phyloP scores from a whole-genome alignment of 441 rosid genomes.

The Mallotus japonicus region DNA sequence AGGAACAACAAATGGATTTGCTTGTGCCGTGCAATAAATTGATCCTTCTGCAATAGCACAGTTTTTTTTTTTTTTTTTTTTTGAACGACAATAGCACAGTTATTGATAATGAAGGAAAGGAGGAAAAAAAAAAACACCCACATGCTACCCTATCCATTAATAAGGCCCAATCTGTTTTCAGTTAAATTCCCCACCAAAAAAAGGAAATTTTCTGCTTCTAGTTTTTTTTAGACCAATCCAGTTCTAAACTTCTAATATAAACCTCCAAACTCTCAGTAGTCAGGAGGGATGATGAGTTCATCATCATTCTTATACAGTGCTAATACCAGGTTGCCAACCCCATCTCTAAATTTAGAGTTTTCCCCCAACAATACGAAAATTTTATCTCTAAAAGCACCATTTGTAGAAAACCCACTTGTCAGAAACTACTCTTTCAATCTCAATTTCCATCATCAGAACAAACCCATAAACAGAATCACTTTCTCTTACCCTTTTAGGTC shows the following conservation, averaged over 20 bases:
- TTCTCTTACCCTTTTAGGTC: conserved; percentile 22
- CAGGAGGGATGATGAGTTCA: conserved; percentile 12
- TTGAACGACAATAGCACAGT: too few species aligned
- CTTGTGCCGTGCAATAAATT: too few species aligned
- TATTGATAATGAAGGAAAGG: too few species aligned
- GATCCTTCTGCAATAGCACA: too few species aligned
- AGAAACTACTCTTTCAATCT: conserved; percentile 15
- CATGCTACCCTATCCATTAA: conserved; percentile 10
- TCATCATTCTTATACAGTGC: conserved; percentile 16
- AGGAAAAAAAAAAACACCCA: neutral
- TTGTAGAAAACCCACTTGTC: conserved; percentile 27
- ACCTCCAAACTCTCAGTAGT: conserved; percentile 18
- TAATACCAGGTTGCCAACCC: conserved; percentile 21
- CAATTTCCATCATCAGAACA: neutral
- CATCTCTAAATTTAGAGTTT: conserved; percentile 42
- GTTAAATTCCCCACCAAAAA: neutral
- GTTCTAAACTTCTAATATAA: neutral
- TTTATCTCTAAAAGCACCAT: conserved; percentile 16
- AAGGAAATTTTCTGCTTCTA: neutral
- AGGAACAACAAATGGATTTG: too few species aligned
- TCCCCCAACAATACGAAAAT: conserved; percentile 36
- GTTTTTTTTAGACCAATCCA: neutral
- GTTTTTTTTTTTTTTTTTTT: too few species aligned
- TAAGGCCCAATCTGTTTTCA: neutral
- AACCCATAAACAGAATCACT: conserved; percentile 19